Evolutionary conservation across 345 rosid genomes (phyloP).

Genomic region (Citrus trifoliata): DNA sequence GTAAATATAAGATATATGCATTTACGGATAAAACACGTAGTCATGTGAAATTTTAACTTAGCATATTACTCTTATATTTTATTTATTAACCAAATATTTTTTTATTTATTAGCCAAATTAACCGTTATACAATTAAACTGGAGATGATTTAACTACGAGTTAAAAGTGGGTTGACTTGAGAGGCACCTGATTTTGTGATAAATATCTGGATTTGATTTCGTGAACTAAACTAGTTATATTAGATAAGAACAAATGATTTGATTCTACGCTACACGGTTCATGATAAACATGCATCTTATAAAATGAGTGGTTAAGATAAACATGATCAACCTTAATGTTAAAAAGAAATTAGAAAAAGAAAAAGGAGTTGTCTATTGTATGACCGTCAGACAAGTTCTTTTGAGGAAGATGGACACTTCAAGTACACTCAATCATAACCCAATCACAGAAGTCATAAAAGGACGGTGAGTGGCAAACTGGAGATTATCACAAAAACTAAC

Average conservation of each 20-base stretch:
- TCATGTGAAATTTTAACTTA: too few relatives aligned
- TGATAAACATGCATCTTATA: neutral
- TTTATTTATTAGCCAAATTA: neutral
- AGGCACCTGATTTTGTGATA: neutral
- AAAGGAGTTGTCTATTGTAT: too few relatives aligned
- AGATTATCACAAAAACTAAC: slow-evolving; percentile 17
- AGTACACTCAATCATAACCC: neutral
- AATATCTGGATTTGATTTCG: neutral
- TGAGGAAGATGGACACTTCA: neutral
- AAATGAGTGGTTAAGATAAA: too few relatives aligned
- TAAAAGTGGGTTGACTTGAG: neutral
- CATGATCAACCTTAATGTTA: too few relatives aligned
- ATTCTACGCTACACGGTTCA: neutral
- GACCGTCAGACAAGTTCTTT: neutral
- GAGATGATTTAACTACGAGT: neutral
- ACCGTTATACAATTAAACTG: neutral
- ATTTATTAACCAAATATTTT: too few relatives aligned
- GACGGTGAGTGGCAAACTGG: slow-evolving; percentile 25
- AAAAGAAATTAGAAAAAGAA: too few relatives aligned
- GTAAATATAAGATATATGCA: too few relatives aligned
- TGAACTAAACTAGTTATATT: too few relatives aligned
- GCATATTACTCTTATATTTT: too few relatives aligned
- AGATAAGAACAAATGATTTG: too few relatives aligned
- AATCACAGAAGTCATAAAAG: neutral
- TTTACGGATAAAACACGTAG: too few relatives aligned